Percentiles rank a stretch among this genome's conserved stretches.
Evolutionary conservation across 495 filamentous ascomycete genomes (phyloP).

Genomic region (Hyphodiscus hymeniophilus): DNA sequence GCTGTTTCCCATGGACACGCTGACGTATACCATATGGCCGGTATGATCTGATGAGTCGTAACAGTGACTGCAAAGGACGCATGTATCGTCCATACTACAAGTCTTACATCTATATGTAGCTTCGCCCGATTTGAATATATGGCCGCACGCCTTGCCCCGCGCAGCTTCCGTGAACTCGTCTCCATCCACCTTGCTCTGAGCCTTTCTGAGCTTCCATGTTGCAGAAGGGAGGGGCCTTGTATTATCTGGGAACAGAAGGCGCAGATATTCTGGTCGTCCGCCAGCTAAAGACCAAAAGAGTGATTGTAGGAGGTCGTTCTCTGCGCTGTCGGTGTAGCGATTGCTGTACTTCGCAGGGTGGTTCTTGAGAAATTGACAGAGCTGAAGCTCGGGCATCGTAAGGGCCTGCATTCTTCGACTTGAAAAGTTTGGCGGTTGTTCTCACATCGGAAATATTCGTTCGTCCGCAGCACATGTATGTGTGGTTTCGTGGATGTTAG

Average conservation of each 20-base stretch:
- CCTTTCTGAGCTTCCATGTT: constrained; percentile 67
- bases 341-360: constrained; percentile 60
- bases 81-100: constrained; percentile 81
- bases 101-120: constrained; percentile 91
- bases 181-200: constrained; percentile 87
- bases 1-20: constrained; percentile 76
- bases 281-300: constrained; percentile 82
- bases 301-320: constrained; percentile 58
- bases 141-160: constrained; percentile 89
- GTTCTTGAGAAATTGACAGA: constrained; percentile 67
- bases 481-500: not conserved
- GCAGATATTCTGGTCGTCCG: constrained; percentile 61
- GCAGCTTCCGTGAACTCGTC: constrained; percentile 92
- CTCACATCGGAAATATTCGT: not conserved
- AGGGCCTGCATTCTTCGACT: constrained; percentile 32
- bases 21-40: constrained; percentile 84
- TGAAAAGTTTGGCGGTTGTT: not conserved
- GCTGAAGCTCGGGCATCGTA: constrained; percentile 68
- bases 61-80: constrained; percentile 80
- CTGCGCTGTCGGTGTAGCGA: constrained; percentile 63
- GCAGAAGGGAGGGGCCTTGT: constrained; percentile 35
- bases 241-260: constrained; percentile 73
- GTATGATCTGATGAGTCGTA: constrained; percentile 94
- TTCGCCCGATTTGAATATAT: constrained; percentile 90
- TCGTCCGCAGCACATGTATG: not conserved